Evolutionary conservation across 164 flowering plant genomes (phyloP), one percentile per base, ranked within the genome.

Genomic region (Magnolia kwangsiensis): DNA sequence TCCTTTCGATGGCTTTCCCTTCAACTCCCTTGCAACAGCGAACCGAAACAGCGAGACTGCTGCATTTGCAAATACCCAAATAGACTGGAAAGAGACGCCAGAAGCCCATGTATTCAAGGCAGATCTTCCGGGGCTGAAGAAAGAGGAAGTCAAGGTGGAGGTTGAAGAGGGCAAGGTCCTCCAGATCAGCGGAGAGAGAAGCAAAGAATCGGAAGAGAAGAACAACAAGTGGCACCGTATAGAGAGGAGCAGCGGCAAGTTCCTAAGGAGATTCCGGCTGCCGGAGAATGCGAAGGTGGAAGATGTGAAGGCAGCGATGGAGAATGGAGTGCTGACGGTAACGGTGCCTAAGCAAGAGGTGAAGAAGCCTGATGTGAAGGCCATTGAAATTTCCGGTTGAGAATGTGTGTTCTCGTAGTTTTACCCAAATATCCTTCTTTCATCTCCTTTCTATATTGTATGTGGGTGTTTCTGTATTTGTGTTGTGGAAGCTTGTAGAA

Each of bases 21-120:
- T n/a, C 21, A 61, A n/a, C 16, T 23, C 31, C 66, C 24, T 72
- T 24, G 8, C 31, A 10, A 3, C 65, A 10, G 73, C 79, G 6
- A 63, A 4, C 65, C 4, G 23, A 13, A 13, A 50, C 58, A 67
- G 27, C 59, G 86, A 81, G 27, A 75, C 75, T 0, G 23, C 84
- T 9, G 75, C 78, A 18, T 68, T 81, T 19, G 81, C 73, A 5
- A 76, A 70, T 50, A 61, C 82, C 8, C 67, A 67, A 2, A 73
- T 83, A 9, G 86, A 84, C 20, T 84, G 87, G 87, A 82, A 78
- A 72, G 85, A 84, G 58, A 84, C 85, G n/a, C 79, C 82, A 8
- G 79, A 82, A 51, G 79, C 82, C 1, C 87, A 84, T 21, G 55
- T 84, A 20, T 84, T 82, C 83, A 84, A 77, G 55, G 85, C 82